Evolutionary conservation across 768 basidiomycete genomes (phyloP), one percentile per base, ranked within the genome.

Genomic region (Termitomyces sp.): DNA sequence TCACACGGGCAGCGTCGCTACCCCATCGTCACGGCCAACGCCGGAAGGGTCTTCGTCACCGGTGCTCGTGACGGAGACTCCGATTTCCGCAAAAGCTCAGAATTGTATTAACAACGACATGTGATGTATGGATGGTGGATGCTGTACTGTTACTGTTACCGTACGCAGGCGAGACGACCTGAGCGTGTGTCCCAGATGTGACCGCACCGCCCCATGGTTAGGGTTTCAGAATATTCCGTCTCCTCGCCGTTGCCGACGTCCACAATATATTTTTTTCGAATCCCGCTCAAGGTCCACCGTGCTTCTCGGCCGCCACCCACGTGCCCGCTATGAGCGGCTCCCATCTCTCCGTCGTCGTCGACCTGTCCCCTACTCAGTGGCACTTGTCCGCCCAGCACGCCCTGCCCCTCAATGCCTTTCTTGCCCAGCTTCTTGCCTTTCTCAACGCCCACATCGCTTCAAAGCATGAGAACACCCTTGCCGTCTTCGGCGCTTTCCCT

Each of bases 371-470:
- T 4, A 76, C 85, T 1, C 91, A 94, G 71, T 96, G 95, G 95
- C 84, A 91, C 64, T 76, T 85, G 54, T 86, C 89, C 27, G 82
- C 84, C 1, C 55, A 68, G 12, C 57, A 55, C 3, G 71, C 76
- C 3, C 73, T 98, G 13, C 69, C 87, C 2, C 80, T 98, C 44
- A 74, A 82, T 20, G 64, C 80, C 1, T 97, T 98, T 69, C 78
- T 98, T 46, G 85, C 91, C 3, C 91, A 94, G 65, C 76, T 97
- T 27, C 82, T 98, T 57, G 88, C 91, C 32, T 96, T 98, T 67
- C 77, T 96, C 67, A 98, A 99, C 68, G 84, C 94, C 3, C 95
- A 98, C 73, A 82, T 98, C 59, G 95, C 95, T 1, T 82, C 85
- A 61, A 85, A 88, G 62, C 89, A 95, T 74, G 95, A 96, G 70